Conservation (phyloP, 1,284 basidiomycete species). For the Cryptococcus maquisensis region DNA sequence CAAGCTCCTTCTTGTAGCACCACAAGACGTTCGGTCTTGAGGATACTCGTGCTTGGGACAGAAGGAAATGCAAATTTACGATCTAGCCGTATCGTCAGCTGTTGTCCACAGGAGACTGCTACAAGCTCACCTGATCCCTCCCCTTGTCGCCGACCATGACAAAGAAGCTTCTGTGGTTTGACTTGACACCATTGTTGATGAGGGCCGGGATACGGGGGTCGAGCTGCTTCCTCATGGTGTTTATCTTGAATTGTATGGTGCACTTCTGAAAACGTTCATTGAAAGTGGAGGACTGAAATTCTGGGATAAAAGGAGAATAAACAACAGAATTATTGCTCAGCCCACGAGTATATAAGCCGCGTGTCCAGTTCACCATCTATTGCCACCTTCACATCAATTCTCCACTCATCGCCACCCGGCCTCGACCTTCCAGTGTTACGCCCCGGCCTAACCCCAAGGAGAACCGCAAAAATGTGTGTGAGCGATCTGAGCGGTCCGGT, state of each 20-base stretch:
- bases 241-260: neutral
- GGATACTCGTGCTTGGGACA: constrained; percentile 84
- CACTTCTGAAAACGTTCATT: neutral
- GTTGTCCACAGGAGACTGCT: neutral
- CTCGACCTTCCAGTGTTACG: neutral
- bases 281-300: neutral
- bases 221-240: constrained; percentile 55
- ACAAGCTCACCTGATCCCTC: constrained; percentile 69
- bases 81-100: constrained; percentile 56
- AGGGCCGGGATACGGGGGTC: constrained; percentile 89
- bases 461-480: neutral
- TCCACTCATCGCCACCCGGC: neutral
- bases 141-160: constrained; percentile 94
- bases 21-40: constrained; percentile 87
- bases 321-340: neutral
- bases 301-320: constrained; percentile 2
- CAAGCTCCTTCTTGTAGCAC: constrained; percentile 97
- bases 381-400: neutral
- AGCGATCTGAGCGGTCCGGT: neutral
- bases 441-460: neutral
- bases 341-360: neutral
- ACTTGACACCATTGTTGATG: constrained; percentile 88
- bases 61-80: constrained; percentile 91
- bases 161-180: constrained; percentile 92
- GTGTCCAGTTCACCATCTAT: neutral